Conservation (phyloP, 2,329 filamentous ascomycete genomes). For the Fusarium domesticum region DNA sequence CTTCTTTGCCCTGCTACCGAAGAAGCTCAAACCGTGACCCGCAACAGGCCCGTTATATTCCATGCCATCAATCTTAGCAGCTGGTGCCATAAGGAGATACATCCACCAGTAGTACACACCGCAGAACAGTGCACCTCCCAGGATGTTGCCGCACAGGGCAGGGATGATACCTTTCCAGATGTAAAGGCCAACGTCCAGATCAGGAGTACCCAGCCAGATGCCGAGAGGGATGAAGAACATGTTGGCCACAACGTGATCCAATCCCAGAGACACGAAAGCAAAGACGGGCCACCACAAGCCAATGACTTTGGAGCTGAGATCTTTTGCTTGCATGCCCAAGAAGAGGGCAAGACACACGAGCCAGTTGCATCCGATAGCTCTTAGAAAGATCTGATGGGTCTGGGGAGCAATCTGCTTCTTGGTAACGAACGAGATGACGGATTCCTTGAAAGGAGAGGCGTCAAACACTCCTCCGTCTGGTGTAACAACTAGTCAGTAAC, state of each 20-base stretch:
- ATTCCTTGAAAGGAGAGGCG: conserved; percentile 40
- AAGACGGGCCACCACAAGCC: conserved; percentile 57
- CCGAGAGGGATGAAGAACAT: conserved; percentile 53
- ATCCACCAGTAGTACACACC: conserved; percentile 37
- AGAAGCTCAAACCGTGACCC: conserved; percentile 5
- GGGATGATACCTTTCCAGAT: conserved; percentile 58
- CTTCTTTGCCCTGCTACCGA: conserved; percentile 4
- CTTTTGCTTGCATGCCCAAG: conserved; percentile 46
- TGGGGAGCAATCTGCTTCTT: conserved; percentile 47
- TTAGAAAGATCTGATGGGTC: conserved; percentile 53
- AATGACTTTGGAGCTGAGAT: conserved; percentile 51
- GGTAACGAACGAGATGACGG: conserved; percentile 45
- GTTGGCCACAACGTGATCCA: conserved; percentile 57
- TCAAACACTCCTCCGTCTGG: conserved; percentile 46
- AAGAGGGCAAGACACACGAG: conserved; percentile 54
- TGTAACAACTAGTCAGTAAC: too few relatives aligned
- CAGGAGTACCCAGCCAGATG: conserved; percentile 46
- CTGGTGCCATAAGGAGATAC: conserved; percentile 16
- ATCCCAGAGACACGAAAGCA: conserved; percentile 50
- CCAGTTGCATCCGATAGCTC: conserved; percentile 56
- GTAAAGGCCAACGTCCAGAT: conserved; percentile 47
- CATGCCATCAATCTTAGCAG: conserved; percentile 12
- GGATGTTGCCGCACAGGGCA: conserved; percentile 49
- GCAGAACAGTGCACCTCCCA: conserved; percentile 53
- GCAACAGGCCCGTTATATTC: conserved; percentile 9